Evolutionary conservation across 2,329 filamentous ascomycete genomes (phyloP), one percentile per base, ranked within the genome.

Genomic region (Xylaria sp.): DNA sequence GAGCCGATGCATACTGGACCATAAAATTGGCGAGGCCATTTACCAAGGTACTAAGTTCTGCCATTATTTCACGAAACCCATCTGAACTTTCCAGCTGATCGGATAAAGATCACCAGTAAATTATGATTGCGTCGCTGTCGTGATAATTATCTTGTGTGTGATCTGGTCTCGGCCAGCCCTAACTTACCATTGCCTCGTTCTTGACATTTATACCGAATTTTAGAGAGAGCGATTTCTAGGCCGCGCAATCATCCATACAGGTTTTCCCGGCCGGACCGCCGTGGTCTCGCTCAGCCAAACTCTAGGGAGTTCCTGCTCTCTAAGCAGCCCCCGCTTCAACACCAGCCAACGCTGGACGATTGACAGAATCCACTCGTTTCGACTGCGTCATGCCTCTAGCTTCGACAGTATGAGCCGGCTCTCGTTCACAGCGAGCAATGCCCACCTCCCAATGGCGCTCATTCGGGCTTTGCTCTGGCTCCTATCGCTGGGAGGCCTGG

Each of bases 391-490:
- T 66, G 67, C 48, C 61, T 69, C 44, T 59, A 26, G n/a, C 17
- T 46, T 26, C 9, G 33, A 54, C 38, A 46, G 20, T 42, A 69
- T 63, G 67, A 63, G 51, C 53, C 23, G 33, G 31, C 15, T 38
- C 20, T 20, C 40, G 46, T 49, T 63, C 61, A 53, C 26, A 7
- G n/a, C 40, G 38, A 64, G 48, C n/a, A 58, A 65, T 69, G 66
- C n/a, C 61, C 57, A 66, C 53, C 57, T 66, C 60, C 64, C 63
- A 53, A 73, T 71, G 69, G 71, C 71, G 68, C 49, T 65, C 17
- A 69, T 48, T 49, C 65, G 72, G 65, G 69, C 69, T 59, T 59
- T 76, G 68, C 61, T 71, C 46, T 74, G 71, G 63, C 57, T 74
- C 11, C 65, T 75, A 26, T 69, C 65, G 10, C 40, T 74, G 15